These are phyloP conservation scores for Sugiyamaella neomexicana DNA, from an alignment of 1,139 yeast genomes.

Conservation along the genomic window DNA sequence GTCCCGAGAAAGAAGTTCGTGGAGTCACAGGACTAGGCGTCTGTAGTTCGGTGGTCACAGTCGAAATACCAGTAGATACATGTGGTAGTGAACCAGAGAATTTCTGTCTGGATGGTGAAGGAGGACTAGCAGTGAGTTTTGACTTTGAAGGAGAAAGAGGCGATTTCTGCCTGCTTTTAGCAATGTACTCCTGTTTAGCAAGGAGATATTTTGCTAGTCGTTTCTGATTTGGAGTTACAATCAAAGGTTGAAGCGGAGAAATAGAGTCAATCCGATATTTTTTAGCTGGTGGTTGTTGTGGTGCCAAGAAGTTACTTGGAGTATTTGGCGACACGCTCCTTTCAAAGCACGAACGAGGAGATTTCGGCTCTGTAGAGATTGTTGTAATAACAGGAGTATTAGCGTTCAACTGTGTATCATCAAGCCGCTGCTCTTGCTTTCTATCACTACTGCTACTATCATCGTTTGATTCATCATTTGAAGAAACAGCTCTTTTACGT, in stretches of 20 bases:
- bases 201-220: slow-evolving; percentile 17
- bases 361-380: not conserved
- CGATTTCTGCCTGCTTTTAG: slow-evolving; percentile 10
- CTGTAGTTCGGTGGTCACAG: not conserved
- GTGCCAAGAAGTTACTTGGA: slow-evolving; percentile 12
- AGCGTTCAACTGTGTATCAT: not conserved
- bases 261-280: slow-evolving; percentile 16
- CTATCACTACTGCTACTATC: not conserved
- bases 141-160: slow-evolving; percentile 11
- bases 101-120: slow-evolving; percentile 10
- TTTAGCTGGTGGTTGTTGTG: slow-evolving; percentile 19
- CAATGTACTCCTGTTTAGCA: slow-evolving; percentile 18
- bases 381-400: not conserved
- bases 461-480: not conserved
- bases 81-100: slow-evolving; percentile 6
- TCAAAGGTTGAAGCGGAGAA: not conserved
- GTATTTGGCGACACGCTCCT: slow-evolving; percentile 5
- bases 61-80: slow-evolving; percentile 5
- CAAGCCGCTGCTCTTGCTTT: not conserved
- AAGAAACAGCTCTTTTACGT: slow-evolving; percentile 14
- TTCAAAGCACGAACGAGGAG: slow-evolving; percentile 1
- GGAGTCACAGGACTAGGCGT: slow-evolving; percentile 13
- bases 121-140: slow-evolving; percentile 9
- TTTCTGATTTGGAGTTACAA: slow-evolving; percentile 18
- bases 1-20: not conserved